Evolutionary conservation across 2,329 filamentous ascomycete species (phyloP).

Genomic region (Fusarium sp.): DNA sequence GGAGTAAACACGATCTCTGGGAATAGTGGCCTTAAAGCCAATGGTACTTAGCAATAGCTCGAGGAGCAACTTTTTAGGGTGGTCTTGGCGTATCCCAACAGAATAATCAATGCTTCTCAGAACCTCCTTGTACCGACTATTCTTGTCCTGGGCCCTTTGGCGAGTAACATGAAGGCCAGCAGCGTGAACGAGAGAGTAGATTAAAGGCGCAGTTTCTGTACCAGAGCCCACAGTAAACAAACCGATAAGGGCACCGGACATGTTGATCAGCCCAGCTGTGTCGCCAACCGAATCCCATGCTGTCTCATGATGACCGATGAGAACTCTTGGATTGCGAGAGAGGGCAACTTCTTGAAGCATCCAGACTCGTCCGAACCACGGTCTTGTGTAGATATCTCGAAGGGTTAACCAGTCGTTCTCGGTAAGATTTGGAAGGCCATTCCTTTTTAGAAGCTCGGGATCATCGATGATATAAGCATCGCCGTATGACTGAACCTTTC

Average conservation of each 20-base stretch:
- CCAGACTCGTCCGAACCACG: slow-evolving; percentile 48
- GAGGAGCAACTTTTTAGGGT: not conserved
- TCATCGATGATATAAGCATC: slow-evolving; percentile 37
- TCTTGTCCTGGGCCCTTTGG: not conserved
- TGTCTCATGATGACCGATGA: not conserved
- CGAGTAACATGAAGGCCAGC: not conserved
- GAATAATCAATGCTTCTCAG: not conserved
- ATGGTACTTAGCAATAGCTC: slow-evolving; percentile 32
- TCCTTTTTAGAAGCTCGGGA: slow-evolving; percentile 13
- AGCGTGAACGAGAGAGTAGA: not conserved
- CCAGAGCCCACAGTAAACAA: not conserved
- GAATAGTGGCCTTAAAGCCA: slow-evolving; percentile 35
- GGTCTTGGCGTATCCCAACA: not conserved
- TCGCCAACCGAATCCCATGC: not conserved
- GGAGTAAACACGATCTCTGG: slow-evolving; percentile 41
- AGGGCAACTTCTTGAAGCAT: slow-evolving; percentile 12
- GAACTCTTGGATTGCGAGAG: not conserved
- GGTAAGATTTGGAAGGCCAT: slow-evolving; percentile 34
- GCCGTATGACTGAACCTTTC: slow-evolving; percentile 18
- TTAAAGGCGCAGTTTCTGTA: not conserved
- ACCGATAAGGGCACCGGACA: not conserved
- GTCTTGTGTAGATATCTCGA: slow-evolving; percentile 30
- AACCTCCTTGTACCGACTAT: not conserved
- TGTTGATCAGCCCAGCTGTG: not conserved
- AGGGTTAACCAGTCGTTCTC: slow-evolving; percentile 28